phyloP scores from a whole-genome alignment of 805 yeast species.

The Schizosaccharomyces osmophilus region DNA sequence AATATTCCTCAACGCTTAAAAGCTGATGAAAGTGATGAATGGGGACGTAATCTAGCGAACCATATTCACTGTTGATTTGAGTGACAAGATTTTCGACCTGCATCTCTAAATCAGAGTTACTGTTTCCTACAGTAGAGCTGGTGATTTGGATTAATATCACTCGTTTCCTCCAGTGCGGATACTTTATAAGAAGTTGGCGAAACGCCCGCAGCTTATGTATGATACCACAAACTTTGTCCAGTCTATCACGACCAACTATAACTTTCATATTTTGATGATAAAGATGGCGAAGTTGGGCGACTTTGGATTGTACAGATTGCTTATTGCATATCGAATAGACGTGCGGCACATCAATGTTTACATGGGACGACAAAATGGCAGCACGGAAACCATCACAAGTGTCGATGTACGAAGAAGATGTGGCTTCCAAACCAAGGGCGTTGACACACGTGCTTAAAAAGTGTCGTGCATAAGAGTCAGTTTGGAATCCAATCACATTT shows the following conservation, averaged over 20 bases:
- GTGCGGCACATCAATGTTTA: slow-evolving; percentile 60
- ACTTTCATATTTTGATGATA: slow-evolving; percentile 54
- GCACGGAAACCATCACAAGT: slow-evolving; percentile 55
- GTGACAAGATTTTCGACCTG: slow-evolving; percentile 65
- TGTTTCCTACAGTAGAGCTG: slow-evolving; percentile 77
- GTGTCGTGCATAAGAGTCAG: slow-evolving; percentile 67
- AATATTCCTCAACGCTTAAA: slow-evolving; percentile 65
- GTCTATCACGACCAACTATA: slow-evolving; percentile 79
- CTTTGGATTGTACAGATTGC: slow-evolving; percentile 39
- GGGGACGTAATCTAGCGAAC: slow-evolving; percentile 61
- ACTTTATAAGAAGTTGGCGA: slow-evolving; percentile 65
- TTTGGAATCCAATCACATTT: slow-evolving; percentile 65
- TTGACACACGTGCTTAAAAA: slow-evolving; percentile 77
- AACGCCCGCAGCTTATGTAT: slow-evolving; percentile 80
- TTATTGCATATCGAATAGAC: slow-evolving; percentile 40
- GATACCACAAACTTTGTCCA: slow-evolving; percentile 81
- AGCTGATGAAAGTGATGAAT: slow-evolving; percentile 83
- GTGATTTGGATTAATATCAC: slow-evolving; percentile 84
- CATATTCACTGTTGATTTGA: slow-evolving; percentile 64
- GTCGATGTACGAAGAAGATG: slow-evolving; percentile 10
- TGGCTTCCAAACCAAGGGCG: slow-evolving; percentile 49
- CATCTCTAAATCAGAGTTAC: slow-evolving; percentile 81
- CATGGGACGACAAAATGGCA: slow-evolving; percentile 68
- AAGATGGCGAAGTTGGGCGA: slow-evolving; percentile 25
- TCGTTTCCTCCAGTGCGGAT: slow-evolving; percentile 72